phyloP scores from a whole-genome alignment of 805 yeast genomes.

The Grigorovia humatica region DNA sequence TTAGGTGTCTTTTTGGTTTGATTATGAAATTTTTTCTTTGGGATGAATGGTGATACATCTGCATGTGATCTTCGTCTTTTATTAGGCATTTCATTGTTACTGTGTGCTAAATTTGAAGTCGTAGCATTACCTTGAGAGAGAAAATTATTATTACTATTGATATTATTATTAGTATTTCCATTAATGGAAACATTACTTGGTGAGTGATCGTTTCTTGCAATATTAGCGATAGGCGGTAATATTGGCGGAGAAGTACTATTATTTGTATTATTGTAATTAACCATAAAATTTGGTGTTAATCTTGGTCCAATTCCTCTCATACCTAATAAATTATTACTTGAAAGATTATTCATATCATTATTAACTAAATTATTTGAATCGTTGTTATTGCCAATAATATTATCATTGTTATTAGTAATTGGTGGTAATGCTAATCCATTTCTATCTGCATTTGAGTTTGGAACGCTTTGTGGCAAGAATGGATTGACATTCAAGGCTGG shows the following conservation, averaged over 20 bases:
- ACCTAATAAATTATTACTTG: background rate
- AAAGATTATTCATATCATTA: background rate
- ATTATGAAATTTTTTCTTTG: conserved; percentile 17
- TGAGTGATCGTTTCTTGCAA: background rate
- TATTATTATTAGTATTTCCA: background rate
- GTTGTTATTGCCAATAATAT: background rate
- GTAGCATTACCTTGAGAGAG: background rate
- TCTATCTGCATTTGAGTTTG: background rate
- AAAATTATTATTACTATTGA: background rate
- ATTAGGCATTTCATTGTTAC: background rate
- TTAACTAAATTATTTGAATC: background rate
- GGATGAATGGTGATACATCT: conserved; percentile 25
- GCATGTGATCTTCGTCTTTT: conserved; percentile 2
- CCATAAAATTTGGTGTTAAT: background rate
- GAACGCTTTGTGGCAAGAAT: background rate
- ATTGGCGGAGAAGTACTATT: background rate
- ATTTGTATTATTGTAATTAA: background rate
- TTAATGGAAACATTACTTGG: background rate
- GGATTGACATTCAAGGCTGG: background rate
- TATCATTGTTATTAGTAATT: background rate
- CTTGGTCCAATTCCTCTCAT: background rate
- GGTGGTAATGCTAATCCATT: background rate
- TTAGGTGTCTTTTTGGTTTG: no score
- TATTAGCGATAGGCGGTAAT: background rate
- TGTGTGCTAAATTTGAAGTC: background rate